Evolutionary conservation across 2,329 filamentous ascomycete species (phyloP).

Genomic region (Colletotrichum graminicola): DNA sequence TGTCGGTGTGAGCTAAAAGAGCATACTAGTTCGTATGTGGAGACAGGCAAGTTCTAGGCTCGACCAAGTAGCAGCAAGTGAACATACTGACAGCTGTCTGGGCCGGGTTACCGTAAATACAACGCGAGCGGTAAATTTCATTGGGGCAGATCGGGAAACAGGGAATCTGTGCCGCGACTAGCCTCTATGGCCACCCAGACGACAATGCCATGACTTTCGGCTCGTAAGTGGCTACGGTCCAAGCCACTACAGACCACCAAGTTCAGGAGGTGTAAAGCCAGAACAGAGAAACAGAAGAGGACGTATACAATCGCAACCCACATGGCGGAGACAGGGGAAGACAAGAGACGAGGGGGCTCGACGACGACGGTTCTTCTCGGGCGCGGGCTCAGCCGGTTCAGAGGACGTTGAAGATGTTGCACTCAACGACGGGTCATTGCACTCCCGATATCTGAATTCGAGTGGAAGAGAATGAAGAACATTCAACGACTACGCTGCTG

Average conservation of each 20-base stretch:
- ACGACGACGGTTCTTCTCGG: not conserved
- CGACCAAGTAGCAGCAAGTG: not conserved
- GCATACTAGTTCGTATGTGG: not conserved
- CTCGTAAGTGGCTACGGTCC: not conserved
- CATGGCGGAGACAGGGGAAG: not conserved
- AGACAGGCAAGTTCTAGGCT: not conserved
- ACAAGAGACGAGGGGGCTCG: not conserved
- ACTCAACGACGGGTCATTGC: not conserved
- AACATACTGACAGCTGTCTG: not conserved
- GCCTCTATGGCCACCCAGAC: not conserved
- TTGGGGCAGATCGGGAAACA: not conserved
- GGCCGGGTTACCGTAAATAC: not conserved
- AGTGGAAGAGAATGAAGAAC: not conserved
- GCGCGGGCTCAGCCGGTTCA: not conserved
- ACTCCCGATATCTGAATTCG: not conserved
- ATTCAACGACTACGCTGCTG: not conserved
- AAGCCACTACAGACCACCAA: not conserved
- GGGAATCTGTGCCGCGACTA: not conserved
- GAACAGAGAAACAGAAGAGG: not conserved
- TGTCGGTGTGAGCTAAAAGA: not conserved
- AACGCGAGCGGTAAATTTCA: not conserved
- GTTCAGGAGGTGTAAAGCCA: not conserved
- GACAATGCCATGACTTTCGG: not conserved
- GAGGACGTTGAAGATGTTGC: not conserved
- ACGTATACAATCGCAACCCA: not conserved